Percentiles rank a stretch among this genome's conserved stretches.
Conservation (phyloP, 208 protist genomes). For the Acanthamoeba castellanii region DNA sequence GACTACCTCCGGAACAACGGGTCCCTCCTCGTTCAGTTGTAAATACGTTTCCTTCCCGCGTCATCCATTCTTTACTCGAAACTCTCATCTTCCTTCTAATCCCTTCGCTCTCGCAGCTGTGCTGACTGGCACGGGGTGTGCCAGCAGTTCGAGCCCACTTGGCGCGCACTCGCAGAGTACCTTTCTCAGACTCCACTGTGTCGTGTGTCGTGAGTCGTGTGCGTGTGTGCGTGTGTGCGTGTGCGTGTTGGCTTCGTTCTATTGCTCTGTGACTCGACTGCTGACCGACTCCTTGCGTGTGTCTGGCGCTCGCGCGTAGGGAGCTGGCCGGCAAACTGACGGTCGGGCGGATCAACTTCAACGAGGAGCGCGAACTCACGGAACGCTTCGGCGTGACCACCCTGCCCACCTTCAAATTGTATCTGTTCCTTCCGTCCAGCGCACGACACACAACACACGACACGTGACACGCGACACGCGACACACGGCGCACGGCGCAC, state of each 20-base stretch:
- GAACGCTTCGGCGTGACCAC: conserved; percentile 19
- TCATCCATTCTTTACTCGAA: background rate
- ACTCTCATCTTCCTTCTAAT: background rate
- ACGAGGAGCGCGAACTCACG: conserved; percentile 9
- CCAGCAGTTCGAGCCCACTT: background rate
- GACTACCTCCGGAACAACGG: background rate
- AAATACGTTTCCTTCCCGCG: background rate
- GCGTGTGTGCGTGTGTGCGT: too few relatives aligned
- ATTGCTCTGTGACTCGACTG: too few relatives aligned
- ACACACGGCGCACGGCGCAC: too few relatives aligned
- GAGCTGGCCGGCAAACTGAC: background rate
- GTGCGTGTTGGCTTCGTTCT: background rate
- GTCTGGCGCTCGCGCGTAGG: background rate
- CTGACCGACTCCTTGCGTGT: too few relatives aligned
- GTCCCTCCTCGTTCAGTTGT: background rate
- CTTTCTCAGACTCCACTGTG: too few relatives aligned
- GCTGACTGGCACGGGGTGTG: background rate
- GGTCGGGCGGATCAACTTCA: conserved; percentile 25
- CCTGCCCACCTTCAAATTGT: conserved; percentile 42
- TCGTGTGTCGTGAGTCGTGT: too few relatives aligned
- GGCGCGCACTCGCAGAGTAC: background rate
- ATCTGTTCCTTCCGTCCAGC: background rate
- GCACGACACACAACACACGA: too few relatives aligned
- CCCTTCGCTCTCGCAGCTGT: background rate
- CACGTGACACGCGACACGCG: background rate